phyloP scores from a whole-genome alignment of 306 rosid genomes.

The Medicago lupulina region DNA sequence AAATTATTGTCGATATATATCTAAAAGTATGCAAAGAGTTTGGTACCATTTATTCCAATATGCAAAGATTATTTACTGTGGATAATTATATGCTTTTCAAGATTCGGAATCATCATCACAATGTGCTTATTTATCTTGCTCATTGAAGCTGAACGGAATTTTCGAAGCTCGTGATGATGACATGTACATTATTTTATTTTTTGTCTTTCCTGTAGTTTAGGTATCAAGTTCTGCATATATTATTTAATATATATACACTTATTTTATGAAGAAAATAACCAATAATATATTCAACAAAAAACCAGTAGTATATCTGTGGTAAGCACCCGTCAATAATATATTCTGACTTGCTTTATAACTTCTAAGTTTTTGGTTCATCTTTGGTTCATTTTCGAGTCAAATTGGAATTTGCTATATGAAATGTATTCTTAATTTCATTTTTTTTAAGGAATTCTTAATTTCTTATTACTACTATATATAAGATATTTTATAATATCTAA shows the following conservation, averaged over 20 bases:
- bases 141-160: conserved; percentile 19
- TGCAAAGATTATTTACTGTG: neutral
- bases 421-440: neutral
- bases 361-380: conserved; percentile 7
- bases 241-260: neutral
- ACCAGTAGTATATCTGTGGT: neutral
- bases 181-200: neutral
- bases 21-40: too few relatives aligned
- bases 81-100: conserved; percentile 17
- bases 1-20: too few relatives aligned
- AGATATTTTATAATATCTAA: too few relatives aligned
- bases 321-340: neutral
- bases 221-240: neutral
- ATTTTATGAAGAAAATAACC: conserved; percentile 10
- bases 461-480: neutral
- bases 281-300: neutral
- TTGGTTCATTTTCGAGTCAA: neutral
- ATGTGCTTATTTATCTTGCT: neutral
- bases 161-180: conserved; percentile 13
- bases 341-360: conserved; percentile 6
- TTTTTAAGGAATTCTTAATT: neutral
- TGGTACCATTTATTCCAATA: too few relatives aligned
- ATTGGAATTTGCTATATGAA: neutral
- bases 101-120: conserved; percentile 30
- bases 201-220: conserved; percentile 2